Base-by-base conservation (phyloP, 2,329 filamentous ascomycete species). In the Paecilomyces niveus region DNA sequence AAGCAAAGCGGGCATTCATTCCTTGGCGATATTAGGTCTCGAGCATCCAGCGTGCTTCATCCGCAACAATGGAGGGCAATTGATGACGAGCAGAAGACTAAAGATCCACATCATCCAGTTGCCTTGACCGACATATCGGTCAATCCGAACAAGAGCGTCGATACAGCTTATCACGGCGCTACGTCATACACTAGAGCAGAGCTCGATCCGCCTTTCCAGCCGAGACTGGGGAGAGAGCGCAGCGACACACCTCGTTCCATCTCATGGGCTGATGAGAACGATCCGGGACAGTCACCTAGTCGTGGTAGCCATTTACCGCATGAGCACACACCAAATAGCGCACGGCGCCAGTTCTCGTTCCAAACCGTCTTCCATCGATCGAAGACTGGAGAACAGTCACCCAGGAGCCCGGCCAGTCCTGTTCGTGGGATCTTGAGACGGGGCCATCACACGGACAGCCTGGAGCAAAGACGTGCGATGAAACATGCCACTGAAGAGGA, bases 281-380 rank as follows among this genome's bases (percentile, higher is more conserved):
- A 58, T 45, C 59, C 57, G 54, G 65, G 59, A 55, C 57, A 58
- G 54, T 62, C 66, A 55, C 55, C 59, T n/a, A 53, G 31, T 33
- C 56, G 59, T 15, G 63, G 55, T 32, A 62, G 35, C 55, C 62
- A 57, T 39, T 61, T 60, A n/a, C 57, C 63, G 3, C 67, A 68
- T 62, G 72, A 64, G 61, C 74, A 45, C 8, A 18, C 63, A 33
- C 62, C 81, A 3, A 84, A 82, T 57, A 78, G 78, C 31, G 84
- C 88, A 10, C 83, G 80, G 63, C 83, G 93, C 60, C 90, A 96
- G 70, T 99, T 97, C 76, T 95, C 90, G 18, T 97, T 97, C 80
- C 88, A 92, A 63, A 91, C 89, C 64, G 85, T 96, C 56, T 94
- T 97, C 73, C 78, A 79, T 60, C 82, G 86, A 66, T 63, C 65